Evolutionary conservation across 2,329 filamentous ascomycete species (phyloP).

Genomic region (Nemania sp.): DNA sequence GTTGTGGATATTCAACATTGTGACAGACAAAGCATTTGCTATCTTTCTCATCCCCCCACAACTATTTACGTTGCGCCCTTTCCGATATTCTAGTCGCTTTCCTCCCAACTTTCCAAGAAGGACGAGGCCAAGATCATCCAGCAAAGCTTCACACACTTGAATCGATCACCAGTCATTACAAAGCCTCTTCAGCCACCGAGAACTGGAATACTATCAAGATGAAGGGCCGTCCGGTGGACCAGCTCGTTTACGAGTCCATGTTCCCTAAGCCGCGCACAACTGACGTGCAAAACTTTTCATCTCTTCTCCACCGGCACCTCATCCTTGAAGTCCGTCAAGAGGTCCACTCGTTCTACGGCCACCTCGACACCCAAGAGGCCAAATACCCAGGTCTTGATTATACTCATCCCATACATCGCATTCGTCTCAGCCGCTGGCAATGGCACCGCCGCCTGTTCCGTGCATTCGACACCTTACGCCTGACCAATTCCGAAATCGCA

Average conservation of each 20-base stretch:
- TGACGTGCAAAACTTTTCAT: constrained; percentile 73
- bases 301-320: constrained; percentile 70
- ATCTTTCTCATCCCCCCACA: constrained; percentile 1
- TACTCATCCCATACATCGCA: constrained; percentile 71
- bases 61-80: constrained; percentile 1
- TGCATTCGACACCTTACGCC: constrained; percentile 70
- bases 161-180: too few species aligned
- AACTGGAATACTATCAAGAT: constrained; percentile 50
- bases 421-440: constrained; percentile 75
- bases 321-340: constrained; percentile 80
- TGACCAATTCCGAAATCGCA: constrained; percentile 73
- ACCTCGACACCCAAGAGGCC: constrained; percentile 77
- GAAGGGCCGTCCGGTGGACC: constrained; percentile 72
- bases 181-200: not conserved
- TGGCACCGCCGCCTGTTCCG: constrained; percentile 79
- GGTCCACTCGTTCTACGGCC: constrained; percentile 77
- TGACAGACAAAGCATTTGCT: not conserved
- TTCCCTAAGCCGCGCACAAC: constrained; percentile 69
- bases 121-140: not conserved
- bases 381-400: constrained; percentile 85
- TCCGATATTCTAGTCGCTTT: too few species aligned
- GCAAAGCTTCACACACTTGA: not conserved
- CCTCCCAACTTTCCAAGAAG: not conserved
- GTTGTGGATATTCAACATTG: not conserved
- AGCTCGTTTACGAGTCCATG: constrained; percentile 75